Evolutionary conservation across 306 rosid species (phyloP), one percentile per base, ranked within the genome.

Genomic region (Quercus parvula): DNA sequence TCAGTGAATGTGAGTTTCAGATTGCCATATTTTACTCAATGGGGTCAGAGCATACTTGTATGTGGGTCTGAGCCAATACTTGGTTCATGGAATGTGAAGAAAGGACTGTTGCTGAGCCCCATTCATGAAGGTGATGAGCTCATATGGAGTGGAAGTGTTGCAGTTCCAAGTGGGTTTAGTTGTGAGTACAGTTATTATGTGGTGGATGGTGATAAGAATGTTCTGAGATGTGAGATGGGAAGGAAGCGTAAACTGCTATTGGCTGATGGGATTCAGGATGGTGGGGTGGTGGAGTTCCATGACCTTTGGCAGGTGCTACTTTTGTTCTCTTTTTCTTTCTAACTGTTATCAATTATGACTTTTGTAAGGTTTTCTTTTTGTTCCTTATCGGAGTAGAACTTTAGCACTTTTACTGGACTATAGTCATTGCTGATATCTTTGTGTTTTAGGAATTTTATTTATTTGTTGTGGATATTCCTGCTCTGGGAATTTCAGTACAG

Each of bases 251-350:
- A 84, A 72, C 5, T 95, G 78, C 5, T 75, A 5, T 68, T 95
- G 76, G 92, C 92, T 35, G 87, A 84, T 77, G 85, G 90, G 61
- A 80, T 92, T 79, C 89, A 79, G 81, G 86, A 86, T 74, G 97
- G 94, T 14, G 95, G 85, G 75, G 81, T 82, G 77, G 75, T 95
- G n/a, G 94, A 89, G 88, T 82, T 91, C 38, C 92, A 79, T 76
- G 99, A 92, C 84, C 94, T 95, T 71, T 95, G 99, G 99, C 97
- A 91, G 99, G 99, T 95, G 80, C 74, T 79, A 28, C 64, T 79
- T 79, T 78, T n/a, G 73, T 63, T 75, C 25, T 68, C 81, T 57
- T 71, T 82, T 55, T 82, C 72, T 58, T 6, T 56, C 19, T 25
- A 75, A 4, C 31, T 73, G 35, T 28, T 59, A 77, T 55, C 61